Base-by-base conservation (phyloP, 106 monocot species). In the Allium cepa region DNA sequence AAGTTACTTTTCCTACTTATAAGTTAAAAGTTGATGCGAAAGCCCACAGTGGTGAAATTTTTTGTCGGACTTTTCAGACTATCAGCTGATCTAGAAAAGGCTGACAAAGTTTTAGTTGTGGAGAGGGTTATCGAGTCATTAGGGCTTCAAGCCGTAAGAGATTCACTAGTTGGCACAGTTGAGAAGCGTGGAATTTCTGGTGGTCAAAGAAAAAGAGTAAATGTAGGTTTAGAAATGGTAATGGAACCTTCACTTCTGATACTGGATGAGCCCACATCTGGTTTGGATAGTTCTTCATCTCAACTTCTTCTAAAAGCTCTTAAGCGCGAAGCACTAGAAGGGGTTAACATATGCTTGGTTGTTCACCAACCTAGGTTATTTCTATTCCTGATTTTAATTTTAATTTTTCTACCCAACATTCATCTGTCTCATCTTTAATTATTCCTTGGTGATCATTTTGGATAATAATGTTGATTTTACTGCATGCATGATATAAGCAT, bases 131-230 rank as follows among this genome's bases (percentile, higher is more conserved):
- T 94, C 17, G 94, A 87, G 57, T 90, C 80, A 50, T 81, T 94
- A 49, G 90, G 87, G 8, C 70, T 94, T 13, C 87, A 94, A 77
- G 61, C 68, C 62, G 71, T 94, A 26, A 70, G 94, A 8, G 86
- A 94, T 72, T 94, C 90, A 50, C 77, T 94, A 49, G 94, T 94
- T 75, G 94, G 94, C 5, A 94, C 94, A 46, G 94, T 94, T 10
- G 94, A 94, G 75, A 94, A 94, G 77, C 86, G 90, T 57, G 94
- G 90, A 64, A 94, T 94, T 55, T 94, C 90, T 61, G 90, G 94
- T 16, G 94, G 94, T 22, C 94, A 94, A 64, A 90, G 94, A 70
- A 94, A 94, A 70, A 71, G 94, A 46, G 94, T 94, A 62, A 94
- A 94, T 73, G 90, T 94, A 64, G 94, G 94, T 8, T 36, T 94